Percentiles rank a stretch among this genome's conserved stretches.
phyloP scores from a whole-genome alignment of 2,329 filamentous ascomycete genomes.

The Juglanconis oblonga region DNA sequence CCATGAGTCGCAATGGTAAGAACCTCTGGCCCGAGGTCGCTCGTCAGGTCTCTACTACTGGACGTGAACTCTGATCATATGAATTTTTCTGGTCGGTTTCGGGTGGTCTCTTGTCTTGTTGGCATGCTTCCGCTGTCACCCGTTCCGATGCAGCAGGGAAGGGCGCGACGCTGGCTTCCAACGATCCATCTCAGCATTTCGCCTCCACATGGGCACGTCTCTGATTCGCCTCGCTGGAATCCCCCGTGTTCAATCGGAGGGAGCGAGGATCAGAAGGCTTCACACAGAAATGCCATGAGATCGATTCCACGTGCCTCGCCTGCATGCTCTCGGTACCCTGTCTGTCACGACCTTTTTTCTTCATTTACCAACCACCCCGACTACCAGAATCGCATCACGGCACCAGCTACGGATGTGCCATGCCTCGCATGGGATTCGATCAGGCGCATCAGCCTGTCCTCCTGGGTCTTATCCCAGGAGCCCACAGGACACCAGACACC shows the following conservation, averaged over 20 bases:
- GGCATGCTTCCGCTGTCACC: conserved; percentile 19
- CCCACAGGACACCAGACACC: conserved; percentile 47
- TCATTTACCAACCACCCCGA: conserved; percentile 23
- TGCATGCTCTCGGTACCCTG: conserved; percentile 43
- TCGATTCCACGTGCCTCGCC: conserved; percentile 35
- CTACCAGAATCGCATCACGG: conserved; percentile 40
- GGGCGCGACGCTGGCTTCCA: conserved; percentile 45
- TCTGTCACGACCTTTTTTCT: conserved; percentile 24
- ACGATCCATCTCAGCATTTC: conserved; percentile 46
- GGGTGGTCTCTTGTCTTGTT: conserved; percentile 20
- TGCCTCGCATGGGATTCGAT: conserved; percentile 44
- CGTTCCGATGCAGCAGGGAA: conserved; percentile 35
- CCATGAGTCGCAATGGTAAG: conserved; percentile 77
- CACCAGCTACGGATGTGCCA: conserved; percentile 43
- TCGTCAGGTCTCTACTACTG: conserved; percentile 70
- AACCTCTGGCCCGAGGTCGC: conserved; percentile 68
- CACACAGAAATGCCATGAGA: conserved; percentile 44
- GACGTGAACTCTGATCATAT: conserved; percentile 54
- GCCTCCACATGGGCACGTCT: conserved; percentile 18
- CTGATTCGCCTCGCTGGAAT: conserved; percentile 44
- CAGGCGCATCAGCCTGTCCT: conserved; percentile 56
- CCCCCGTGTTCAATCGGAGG: conserved; percentile 29
- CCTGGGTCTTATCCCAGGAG: conserved; percentile 41
- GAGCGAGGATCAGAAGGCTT: conserved; percentile 40
- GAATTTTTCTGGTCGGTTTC: conserved; percentile 24